These are phyloP conservation scores for barley (Hordeum vulgare) DNA, from an alignment of 176 grass and related monocot genomes.

Conservation along the genomic window DNA sequence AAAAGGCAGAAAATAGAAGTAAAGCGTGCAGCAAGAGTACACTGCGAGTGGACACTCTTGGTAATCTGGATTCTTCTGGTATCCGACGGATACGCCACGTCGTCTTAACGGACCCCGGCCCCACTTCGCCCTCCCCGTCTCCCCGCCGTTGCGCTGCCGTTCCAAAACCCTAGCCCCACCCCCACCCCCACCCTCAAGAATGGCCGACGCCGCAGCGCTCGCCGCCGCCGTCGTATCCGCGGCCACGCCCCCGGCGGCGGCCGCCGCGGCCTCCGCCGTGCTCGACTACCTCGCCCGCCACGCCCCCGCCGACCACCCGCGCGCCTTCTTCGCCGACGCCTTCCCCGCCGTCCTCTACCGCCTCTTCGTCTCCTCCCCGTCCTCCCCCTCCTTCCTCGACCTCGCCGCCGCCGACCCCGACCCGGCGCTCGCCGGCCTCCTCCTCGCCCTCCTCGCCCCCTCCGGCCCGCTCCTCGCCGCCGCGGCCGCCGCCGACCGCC, in stretches of 20 bases:
- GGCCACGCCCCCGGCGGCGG: neutral
- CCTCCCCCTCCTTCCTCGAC: conserved; percentile 14
- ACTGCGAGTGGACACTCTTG: no score
- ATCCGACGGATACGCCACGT: neutral
- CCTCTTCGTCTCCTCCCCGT: conserved; percentile 11
- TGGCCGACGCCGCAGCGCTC: neutral
- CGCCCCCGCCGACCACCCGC: conserved; percentile 8
- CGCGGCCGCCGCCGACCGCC: neutral
- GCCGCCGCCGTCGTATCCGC: neutral
- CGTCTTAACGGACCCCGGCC: neutral
- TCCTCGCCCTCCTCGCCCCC: neutral
- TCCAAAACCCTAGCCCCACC: neutral
- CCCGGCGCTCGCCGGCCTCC: neutral
- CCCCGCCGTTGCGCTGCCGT: neutral
- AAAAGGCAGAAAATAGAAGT: no score
- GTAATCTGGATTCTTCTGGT: no score
- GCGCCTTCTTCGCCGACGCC: conserved; percentile 18
- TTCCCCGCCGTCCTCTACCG: conserved; percentile 1
- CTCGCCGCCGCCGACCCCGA: neutral
- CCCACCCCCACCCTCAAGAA: neutral
- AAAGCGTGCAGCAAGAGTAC: no score
- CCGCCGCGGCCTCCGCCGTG: neutral
- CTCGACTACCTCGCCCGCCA: neutral
- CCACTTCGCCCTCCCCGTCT: neutral
- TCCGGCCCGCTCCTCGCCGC: conserved; percentile 16